Conservation (phyloP, 2,329 filamentous ascomycete genomes). For the Sclerotinia minor region DNA sequence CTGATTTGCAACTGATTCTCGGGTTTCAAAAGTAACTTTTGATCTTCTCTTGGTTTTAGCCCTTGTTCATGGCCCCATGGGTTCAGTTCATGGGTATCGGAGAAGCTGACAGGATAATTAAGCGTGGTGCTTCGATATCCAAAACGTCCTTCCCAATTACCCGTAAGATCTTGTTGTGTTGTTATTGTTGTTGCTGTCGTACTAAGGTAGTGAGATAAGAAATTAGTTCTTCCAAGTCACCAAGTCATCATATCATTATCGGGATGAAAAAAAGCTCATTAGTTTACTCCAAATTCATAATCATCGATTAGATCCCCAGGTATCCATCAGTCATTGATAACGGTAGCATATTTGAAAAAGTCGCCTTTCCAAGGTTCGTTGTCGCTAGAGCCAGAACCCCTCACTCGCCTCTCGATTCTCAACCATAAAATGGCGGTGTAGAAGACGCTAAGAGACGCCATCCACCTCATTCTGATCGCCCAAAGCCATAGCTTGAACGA, state of each 20-base stretch:
- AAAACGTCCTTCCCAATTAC: constrained; percentile 1
- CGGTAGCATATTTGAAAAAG: background rate
- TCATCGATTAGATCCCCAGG: background rate
- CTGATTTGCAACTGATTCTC: constrained; percentile 4
- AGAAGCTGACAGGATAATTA: constrained; percentile 11
- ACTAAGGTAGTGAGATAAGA: constrained; percentile 12
- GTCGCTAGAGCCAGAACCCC: constrained; percentile 15
- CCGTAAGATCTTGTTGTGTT: constrained; percentile 2
- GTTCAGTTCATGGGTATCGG: constrained; percentile 6
- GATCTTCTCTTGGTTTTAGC: background rate
- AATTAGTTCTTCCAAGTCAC: background rate
- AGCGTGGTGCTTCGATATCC: constrained; percentile 23
- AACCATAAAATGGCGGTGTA: constrained; percentile 35
- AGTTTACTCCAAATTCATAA: background rate
- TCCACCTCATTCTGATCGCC: constrained; percentile 23
- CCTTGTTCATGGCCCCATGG: background rate
- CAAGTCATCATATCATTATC: background rate
- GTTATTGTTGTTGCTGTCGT: background rate
- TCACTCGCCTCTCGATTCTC: constrained; percentile 17
- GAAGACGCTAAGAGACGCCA: constrained; percentile 32
- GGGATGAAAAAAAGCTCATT: background rate
- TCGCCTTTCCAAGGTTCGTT: constrained; percentile 19
- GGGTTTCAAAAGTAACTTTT: background rate
- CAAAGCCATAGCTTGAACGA: constrained; percentile 23
- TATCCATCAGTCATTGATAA: constrained; percentile 17